Base-by-base conservation (phyloP, 441 rosid species). In the Populus tomentosa region DNA sequence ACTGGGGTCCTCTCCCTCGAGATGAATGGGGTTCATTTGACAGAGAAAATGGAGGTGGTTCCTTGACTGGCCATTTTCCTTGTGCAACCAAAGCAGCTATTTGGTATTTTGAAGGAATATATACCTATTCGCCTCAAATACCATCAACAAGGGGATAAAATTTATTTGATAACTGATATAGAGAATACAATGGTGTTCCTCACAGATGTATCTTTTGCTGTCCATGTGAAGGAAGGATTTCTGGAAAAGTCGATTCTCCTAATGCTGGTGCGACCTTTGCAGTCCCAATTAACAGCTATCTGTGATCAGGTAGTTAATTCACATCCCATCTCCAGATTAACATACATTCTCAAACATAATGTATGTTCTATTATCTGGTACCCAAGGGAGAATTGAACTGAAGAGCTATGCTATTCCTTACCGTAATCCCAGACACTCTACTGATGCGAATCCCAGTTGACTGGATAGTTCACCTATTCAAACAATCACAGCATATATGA, bases 81-180 rank as follows among this genome's bases (percentile, higher is more conserved):
- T 79, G 88, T 78, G 97, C 99, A 11, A 88, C 95, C 67, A 95
- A 93, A 85, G 97, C 97, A 85, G 97, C 97, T 50, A 91, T 95
- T 87, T 95, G 99, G 97, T 89, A 91, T 71, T 94, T 94, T 64
- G 93, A 95, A 90, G 98, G 99, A 75, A 94, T 95, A n/a, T 92
- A 90, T 75, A 95, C 98, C n/a, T 86, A 89, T 80, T 95, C 98
- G 79, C 97, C 97, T 63, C 97, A 92, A 10, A 92, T 94, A 75
- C 95, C 95, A 4, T 33, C 35, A 33, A 33, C 35, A 33, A 33
- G 1, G 35, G 35, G 35, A 33, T 33, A 33, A 33, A 33, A 7
- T 33, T 33, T 33, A 6, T 33, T 33, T 33, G 35, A 33, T 33
- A 33, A 33, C 35, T 33, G 35, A 33, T 33, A 14, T 64, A n/a